Evolutionary conservation across 2,329 filamentous ascomycete genomes (phyloP), one percentile per base, ranked within the genome.

Genomic region (Aureobasidium subglaciale): DNA sequence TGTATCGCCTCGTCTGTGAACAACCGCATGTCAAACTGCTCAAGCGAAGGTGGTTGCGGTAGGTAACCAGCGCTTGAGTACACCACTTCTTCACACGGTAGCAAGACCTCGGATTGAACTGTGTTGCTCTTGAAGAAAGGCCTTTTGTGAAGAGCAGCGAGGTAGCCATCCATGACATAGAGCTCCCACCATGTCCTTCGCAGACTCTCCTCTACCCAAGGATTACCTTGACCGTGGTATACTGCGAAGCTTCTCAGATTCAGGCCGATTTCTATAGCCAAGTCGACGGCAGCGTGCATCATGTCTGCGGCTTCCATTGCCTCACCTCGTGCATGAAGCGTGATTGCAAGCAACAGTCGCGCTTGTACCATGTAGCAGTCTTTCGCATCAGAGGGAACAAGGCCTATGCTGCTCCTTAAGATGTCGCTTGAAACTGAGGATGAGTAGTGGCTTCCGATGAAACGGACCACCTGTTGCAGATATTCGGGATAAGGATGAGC

Each of bases 101-200:
- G 75, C 2, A 79, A 80, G 2, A 90, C 87, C 62, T 88, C 83
- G 13, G 82, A 78, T 5, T 75, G 70, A 7, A 90, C 77, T 54
- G 85, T 82, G 61, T 83, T 87, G 22, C 88, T 76, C n/a, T 79
- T 70, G 67, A 88, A 88, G 55, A 82, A 85, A 38, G 86, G 86
- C 59, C 82, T 80, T 11, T 84, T 80, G 62, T 87, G 88, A 61
- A 95, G 84, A 3, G 88, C 88, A 5, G 89, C 88, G 61, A 95
- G 79, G 79, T 95, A 86, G 55, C 86, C 88, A 67, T 95, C 90
- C 13, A 89, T 80, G n/a, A 88, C 80, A 65, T 86, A 92, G 35
- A 88, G 64, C 63, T 82, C 90, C 91, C 91, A 96, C 90, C 90
- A 96, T 1, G 90, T 96, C 57, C 91, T 79, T 16, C 90, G 81